Percentiles rank a stretch among this genome's conserved stretches.
These are phyloP conservation scores for Sherardia arvensis DNA, from an alignment of 257 asterid species.

Conservation along the genomic window DNA sequence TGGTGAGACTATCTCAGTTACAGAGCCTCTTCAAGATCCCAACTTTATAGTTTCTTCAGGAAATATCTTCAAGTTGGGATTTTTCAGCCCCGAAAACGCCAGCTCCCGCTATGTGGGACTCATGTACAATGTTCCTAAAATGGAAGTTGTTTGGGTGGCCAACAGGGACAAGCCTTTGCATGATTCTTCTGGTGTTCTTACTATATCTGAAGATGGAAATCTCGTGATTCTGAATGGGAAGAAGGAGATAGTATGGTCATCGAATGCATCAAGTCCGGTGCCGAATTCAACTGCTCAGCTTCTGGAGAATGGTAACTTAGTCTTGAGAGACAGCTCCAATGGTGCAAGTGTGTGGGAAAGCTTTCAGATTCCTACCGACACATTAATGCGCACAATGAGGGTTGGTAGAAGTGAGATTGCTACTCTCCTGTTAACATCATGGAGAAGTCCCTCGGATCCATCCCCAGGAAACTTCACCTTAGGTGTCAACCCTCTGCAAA, in stretches of 20 bases:
- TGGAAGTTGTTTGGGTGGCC: slow-evolving; percentile 37
- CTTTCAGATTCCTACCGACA: slow-evolving; percentile 21
- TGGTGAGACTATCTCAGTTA: too few species aligned
- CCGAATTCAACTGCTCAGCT: slow-evolving; percentile 26
- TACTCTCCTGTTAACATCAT: slow-evolving; percentile 23
- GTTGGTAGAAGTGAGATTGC: slow-evolving; percentile 3
- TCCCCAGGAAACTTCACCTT: slow-evolving; percentile 29
- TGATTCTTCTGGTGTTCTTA: slow-evolving; percentile 22
- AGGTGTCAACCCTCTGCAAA: slow-evolving; percentile 18
- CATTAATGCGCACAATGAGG: slow-evolving; percentile 28
- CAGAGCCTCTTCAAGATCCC: too few species aligned
- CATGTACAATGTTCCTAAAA: slow-evolving; percentile 6
- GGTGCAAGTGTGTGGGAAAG: slow-evolving; percentile 37
- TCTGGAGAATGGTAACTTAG: slow-evolving; percentile 33
- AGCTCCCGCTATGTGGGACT: slow-evolving; percentile 10
- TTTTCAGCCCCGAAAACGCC: too few species aligned
- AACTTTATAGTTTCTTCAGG: too few species aligned
- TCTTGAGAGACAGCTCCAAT: slow-evolving; percentile 20
- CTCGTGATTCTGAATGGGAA: slow-evolving; percentile 23
- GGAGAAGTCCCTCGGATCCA: slow-evolving; percentile 33
- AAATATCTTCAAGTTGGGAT: too few species aligned
- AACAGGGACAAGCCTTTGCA: slow-evolving; percentile 34
- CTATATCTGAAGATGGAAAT: slow-evolving; percentile 31
- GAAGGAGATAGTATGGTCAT: slow-evolving; percentile 25
- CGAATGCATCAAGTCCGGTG: slow-evolving; percentile 13